Conservation (phyloP, 2,329 filamentous ascomycete species). For the Paramyrothecium roridum region DNA sequence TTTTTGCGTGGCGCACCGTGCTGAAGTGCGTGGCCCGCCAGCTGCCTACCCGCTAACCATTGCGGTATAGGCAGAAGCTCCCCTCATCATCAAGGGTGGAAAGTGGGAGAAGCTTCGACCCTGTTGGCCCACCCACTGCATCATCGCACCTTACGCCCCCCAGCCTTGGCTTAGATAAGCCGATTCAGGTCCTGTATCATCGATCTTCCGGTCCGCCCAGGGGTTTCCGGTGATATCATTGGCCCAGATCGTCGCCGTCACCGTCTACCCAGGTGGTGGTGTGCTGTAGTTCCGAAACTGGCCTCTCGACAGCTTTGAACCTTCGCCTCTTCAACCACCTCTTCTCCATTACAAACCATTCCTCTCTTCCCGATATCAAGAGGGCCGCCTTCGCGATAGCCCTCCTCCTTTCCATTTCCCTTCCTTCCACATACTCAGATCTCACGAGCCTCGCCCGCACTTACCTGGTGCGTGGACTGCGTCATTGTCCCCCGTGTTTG, state of each 20-base stretch:
- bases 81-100: constrained; percentile 9
- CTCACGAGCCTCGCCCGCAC: constrained; percentile 4
- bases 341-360: not conserved
- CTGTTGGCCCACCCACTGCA: constrained; percentile 10
- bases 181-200: constrained; percentile 20
- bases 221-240: constrained; percentile 28
- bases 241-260: constrained; percentile 15
- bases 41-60: not conserved
- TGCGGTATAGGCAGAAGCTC: not conserved
- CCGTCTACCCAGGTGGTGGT: not conserved
- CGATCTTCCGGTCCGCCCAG: constrained; percentile 31
- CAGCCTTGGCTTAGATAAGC: constrained; percentile 19
- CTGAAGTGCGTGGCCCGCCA: not conserved
- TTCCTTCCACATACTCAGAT: not conserved
- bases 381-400: constrained; percentile 1
- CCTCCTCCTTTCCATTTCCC: not conserved
- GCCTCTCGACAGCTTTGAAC: constrained; percentile 1
- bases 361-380: not conserved
- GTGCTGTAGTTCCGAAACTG: not conserved
- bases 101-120: constrained; percentile 25
- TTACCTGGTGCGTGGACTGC: constrained; percentile 5
- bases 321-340: not conserved
- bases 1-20: not conserved
- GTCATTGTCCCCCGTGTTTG: constrained; percentile 18
- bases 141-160: constrained; percentile 2